Evolutionary conservation across 306 rosid species (phyloP).

Genomic region (Clitoria ternatea): DNA sequence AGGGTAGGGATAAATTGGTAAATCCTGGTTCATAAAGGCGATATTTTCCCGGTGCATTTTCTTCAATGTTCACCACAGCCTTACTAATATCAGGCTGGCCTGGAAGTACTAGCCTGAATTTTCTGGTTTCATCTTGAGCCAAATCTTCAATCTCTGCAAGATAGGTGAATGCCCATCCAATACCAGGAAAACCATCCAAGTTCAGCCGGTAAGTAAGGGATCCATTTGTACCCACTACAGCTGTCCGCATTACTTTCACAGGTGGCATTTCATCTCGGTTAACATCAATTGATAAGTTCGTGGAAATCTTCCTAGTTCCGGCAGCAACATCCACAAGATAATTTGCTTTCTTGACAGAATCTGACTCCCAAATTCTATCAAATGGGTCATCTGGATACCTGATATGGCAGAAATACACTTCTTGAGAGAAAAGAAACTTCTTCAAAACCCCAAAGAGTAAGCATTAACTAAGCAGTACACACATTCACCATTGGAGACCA

Average conservation of each 20-base stretch:
- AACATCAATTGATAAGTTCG: slow-evolving; percentile 59
- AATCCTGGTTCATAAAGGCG: slow-evolving; percentile 91
- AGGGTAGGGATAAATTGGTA: slow-evolving; percentile 72
- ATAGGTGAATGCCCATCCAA: slow-evolving; percentile 82
- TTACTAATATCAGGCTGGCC: slow-evolving; percentile 69
- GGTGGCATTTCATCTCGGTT: slow-evolving; percentile 75
- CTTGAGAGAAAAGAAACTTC: background rate
- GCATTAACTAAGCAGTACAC: background rate
- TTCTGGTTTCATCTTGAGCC: slow-evolving; percentile 59
- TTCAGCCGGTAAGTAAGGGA: slow-evolving; percentile 82
- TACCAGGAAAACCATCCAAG: slow-evolving; percentile 89
- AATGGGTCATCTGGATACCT: slow-evolving; percentile 98
- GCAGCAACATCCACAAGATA: slow-evolving; percentile 89
- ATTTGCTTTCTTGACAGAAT: slow-evolving; percentile 87
- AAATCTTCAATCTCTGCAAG: slow-evolving; percentile 96
- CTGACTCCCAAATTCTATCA: slow-evolving; percentile 95
- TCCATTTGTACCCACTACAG: slow-evolving; percentile 86
- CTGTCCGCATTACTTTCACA: slow-evolving; percentile 89
- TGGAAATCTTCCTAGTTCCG: slow-evolving; percentile 79
- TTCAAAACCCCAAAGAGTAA: slow-evolving; percentile 7
- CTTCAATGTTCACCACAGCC: slow-evolving; percentile 81
- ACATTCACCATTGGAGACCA: background rate
- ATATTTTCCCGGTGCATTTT: slow-evolving; percentile 84
- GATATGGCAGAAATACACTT: slow-evolving; percentile 27
- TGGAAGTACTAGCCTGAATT: slow-evolving; percentile 83